Percentiles rank a stretch among this genome's conserved stretches.
Conservation (phyloP, 352 stramenopile genomes). For the Phytopythium cucurbitacearum region DNA sequence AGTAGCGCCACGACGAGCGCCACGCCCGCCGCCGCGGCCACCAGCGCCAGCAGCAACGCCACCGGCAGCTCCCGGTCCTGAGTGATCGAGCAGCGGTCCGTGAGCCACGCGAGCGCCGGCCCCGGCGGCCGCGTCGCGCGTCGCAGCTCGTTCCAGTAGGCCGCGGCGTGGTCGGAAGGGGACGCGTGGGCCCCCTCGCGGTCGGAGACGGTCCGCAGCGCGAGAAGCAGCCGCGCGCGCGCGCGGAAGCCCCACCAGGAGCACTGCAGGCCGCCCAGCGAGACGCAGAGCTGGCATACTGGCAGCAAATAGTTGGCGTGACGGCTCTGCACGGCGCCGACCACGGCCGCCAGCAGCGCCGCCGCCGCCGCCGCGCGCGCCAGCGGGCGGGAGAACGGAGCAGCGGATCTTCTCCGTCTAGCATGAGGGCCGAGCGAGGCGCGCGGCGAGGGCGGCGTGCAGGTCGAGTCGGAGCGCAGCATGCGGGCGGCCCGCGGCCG, state of each 20-base stretch:
- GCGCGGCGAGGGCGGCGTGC: conserved; percentile 10
- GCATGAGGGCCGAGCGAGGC: neutral
- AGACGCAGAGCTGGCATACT: conserved; percentile 25
- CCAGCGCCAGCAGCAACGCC: neutral
- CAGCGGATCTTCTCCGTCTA: no score
- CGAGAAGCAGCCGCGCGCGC: conserved; percentile 43
- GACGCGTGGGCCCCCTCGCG: neutral
- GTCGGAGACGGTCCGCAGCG: conserved; percentile 18
- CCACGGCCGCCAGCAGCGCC: conserved; percentile 22
- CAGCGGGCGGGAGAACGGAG: conserved; percentile 1
- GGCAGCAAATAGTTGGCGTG: conserved; percentile 32
- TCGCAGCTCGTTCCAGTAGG: neutral
- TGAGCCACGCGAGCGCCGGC: conserved; percentile 2
- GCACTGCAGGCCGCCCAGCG: conserved; percentile 37
- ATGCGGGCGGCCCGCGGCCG: conserved; percentile 12
- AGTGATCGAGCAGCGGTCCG: neutral
- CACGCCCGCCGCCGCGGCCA: neutral
- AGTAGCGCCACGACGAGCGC: neutral
- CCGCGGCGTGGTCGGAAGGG: neutral
- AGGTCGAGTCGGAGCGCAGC: conserved; percentile 10
- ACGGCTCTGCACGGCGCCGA: conserved; percentile 34
- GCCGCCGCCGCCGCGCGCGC: conserved; percentile 9
- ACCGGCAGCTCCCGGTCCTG: neutral
- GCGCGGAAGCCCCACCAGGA: conserved; percentile 66
- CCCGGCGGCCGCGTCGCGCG: neutral